Base-by-base conservation (phyloP, 2,329 filamentous ascomycete genomes). In the Coniosporium tulheliwenetii region DNA sequence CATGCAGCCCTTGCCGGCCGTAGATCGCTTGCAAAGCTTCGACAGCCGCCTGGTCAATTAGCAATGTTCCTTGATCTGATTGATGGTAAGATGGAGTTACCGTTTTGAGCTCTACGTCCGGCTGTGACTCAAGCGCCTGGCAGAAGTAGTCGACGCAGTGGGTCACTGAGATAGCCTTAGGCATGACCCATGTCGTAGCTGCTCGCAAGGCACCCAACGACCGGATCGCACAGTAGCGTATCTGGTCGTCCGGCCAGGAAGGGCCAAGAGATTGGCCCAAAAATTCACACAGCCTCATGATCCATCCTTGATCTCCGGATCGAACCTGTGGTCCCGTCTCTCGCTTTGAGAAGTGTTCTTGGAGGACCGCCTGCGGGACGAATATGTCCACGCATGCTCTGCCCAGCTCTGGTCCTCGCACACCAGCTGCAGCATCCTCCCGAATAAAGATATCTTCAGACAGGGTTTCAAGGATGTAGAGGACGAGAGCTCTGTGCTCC, bases 391-490 rank as follows among this genome's bases (percentile, higher is more conserved):
- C 84, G 53, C 91, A 82, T 9, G 85, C 84, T 56, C 85, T 83
- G 56, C 86, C 93, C 45, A 98, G 72, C 41, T 84, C 76, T 39
- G 79, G 81, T 55, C 89, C 84, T 47, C 89, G 77, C 52, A 94
- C 66, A 12, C 82, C 81, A 10, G 89, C 86, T 4, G 86, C 79
- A 2, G 83, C 73, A 60, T 96, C 91, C 54, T 96, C 91, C 31
- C 84, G 78, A 49, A 82, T 84, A 63, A 96, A 94, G 39, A 95
- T 77, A 58, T 96, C 91, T 50, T 96, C 91, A 2, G 89, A 93
- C 30, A 98, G 70, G 13, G 81, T 87, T 64, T 96, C 91, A 39
- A 98, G 70, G 36, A 96, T 75, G 44, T 81, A 81, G 30, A 98
- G 71, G 30, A 95, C 87, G 41, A 96, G 74, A 56, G 91, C 82